Conservation (phyloP, 345 rosid species). For the Carallia pectinifolia region DNA sequence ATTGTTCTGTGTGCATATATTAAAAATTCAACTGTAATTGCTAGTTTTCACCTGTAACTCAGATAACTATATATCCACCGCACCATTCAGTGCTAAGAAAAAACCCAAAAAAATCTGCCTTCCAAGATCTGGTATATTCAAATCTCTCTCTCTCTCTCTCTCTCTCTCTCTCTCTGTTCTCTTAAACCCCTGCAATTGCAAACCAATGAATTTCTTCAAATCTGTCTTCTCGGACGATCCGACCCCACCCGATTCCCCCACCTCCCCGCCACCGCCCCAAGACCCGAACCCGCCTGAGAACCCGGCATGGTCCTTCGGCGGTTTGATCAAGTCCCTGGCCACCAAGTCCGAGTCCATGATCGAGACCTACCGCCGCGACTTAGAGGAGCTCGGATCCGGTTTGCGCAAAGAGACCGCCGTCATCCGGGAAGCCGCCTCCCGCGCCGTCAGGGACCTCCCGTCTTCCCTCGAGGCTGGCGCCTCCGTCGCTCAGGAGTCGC, state of each 20-base stretch:
- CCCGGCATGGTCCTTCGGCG: slow-evolving; percentile 54
- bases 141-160: no score
- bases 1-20: no score
- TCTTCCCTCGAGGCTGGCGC: slow-evolving; percentile 69
- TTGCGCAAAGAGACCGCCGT: slow-evolving; percentile 61
- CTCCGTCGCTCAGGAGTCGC: slow-evolving; percentile 71
- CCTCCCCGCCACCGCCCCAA: slow-evolving; percentile 11
- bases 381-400: slow-evolving; percentile 76
- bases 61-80: no score
- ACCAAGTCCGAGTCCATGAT: slow-evolving; percentile 65
- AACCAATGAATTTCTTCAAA: slow-evolving; percentile 68
- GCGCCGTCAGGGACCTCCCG: slow-evolving; percentile 65
- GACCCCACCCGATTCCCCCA: slow-evolving; percentile 35
- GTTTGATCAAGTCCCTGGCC: slow-evolving; percentile 49
- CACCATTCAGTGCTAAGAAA: no score
- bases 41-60: no score
- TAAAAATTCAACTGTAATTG: no score
- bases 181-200: neutral
- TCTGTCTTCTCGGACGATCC: slow-evolving; percentile 53
- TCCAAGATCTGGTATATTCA: no score
- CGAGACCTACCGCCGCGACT: slow-evolving; percentile 62
- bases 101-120: no score
- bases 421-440: slow-evolving; percentile 67
- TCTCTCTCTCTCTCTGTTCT: no score
- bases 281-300: slow-evolving; percentile 1